Conservation (phyloP, 768 basidiomycete species). For the Lentinula detonsa region DNA sequence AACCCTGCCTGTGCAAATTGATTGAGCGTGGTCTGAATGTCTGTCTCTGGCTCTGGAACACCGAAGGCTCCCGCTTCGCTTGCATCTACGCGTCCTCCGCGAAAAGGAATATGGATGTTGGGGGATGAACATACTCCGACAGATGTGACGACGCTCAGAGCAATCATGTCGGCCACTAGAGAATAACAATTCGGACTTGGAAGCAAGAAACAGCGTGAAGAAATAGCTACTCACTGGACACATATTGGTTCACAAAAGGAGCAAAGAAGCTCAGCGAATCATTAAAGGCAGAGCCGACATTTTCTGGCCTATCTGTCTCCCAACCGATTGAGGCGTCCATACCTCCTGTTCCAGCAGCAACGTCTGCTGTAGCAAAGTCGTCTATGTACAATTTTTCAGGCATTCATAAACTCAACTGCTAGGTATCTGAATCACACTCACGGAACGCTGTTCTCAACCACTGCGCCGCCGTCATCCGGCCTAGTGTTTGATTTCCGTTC, state of each 20-base stretch:
- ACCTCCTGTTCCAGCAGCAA: slow-evolving; percentile 16
- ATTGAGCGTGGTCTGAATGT: slow-evolving; percentile 9
- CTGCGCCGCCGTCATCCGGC: slow-evolving; percentile 12
- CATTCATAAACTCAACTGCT: neutral
- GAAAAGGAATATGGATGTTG: slow-evolving; percentile 10
- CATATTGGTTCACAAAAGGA: slow-evolving; percentile 10
- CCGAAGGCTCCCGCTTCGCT: slow-evolving; percentile 13
- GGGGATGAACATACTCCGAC: slow-evolving; percentile 13
- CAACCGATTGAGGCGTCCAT: slow-evolving; percentile 18
- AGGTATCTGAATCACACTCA: neutral
- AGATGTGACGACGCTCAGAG: slow-evolving; percentile 12
- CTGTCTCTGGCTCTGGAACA: slow-evolving; percentile 17
- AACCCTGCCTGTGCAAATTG: slow-evolving; percentile 12
- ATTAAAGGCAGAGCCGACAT: slow-evolving; percentile 12
- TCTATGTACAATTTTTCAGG: slow-evolving; percentile 1
- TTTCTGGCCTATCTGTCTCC: slow-evolving; percentile 15
- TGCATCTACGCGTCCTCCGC: slow-evolving; percentile 17
- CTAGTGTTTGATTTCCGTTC: slow-evolving; percentile 11
- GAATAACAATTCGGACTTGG: neutral
- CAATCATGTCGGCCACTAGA: slow-evolving; percentile 17
- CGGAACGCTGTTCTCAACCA: slow-evolving; percentile 14
- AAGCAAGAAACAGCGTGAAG: neutral
- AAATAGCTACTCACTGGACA: slow-evolving; percentile 6
- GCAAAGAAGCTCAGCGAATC: slow-evolving; percentile 11
- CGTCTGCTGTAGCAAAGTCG: slow-evolving; percentile 17